These are phyloP conservation scores for Karstenula rhodostoma DNA, from an alignment of 2,329 filamentous ascomycete genomes.

Conservation along the genomic window DNA sequence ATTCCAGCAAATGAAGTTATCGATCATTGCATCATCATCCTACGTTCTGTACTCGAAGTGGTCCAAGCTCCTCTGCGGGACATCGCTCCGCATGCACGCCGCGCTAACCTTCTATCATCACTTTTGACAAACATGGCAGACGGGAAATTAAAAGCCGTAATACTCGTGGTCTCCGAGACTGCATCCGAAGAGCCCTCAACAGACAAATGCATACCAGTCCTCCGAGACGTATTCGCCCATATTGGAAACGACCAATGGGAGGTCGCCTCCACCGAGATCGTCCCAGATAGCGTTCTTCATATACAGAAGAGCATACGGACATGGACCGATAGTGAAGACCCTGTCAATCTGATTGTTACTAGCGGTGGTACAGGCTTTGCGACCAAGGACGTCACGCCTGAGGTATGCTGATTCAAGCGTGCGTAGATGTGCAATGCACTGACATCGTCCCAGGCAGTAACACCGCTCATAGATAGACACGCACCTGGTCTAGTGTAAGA, in stretches of 20 bases:
- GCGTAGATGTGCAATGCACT: conserved; percentile 12
- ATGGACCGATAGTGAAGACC: conserved; percentile 73
- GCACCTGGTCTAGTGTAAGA: conserved; percentile 82
- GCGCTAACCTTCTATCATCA: conserved; percentile 24
- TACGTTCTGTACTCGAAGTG: conserved; percentile 10
- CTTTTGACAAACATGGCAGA: conserved; percentile 36
- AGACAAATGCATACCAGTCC: conserved; percentile 73
- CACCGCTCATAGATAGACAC: conserved; percentile 79
- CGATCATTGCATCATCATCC: conserved; percentile 21
- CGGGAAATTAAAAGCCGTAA: conserved; percentile 70
- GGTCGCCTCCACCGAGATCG: conserved; percentile 73
- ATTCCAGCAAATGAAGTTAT: conserved; percentile 36
- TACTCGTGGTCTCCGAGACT: conserved; percentile 91
- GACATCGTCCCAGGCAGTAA: conserved; percentile 69
- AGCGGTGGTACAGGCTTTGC: conserved; percentile 96
- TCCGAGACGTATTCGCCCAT: conserved; percentile 73
- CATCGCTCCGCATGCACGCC: conserved; percentile 19
- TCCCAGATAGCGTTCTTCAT: conserved; percentile 75
- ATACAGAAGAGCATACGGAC: conserved; percentile 77
- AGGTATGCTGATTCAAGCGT: conserved; percentile 62
- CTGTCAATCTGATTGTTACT: conserved; percentile 80
- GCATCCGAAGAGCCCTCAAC: conserved; percentile 80
- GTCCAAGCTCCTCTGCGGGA: conserved; percentile 35
- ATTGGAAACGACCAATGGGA: conserved; percentile 77
- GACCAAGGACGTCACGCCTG: conserved; percentile 82